Percentiles rank a stretch among this genome's conserved stretches.
These are phyloP conservation scores for Ilex paraguariensis DNA, from an alignment of 305 asterid genomes.

Conservation along the genomic window DNA sequence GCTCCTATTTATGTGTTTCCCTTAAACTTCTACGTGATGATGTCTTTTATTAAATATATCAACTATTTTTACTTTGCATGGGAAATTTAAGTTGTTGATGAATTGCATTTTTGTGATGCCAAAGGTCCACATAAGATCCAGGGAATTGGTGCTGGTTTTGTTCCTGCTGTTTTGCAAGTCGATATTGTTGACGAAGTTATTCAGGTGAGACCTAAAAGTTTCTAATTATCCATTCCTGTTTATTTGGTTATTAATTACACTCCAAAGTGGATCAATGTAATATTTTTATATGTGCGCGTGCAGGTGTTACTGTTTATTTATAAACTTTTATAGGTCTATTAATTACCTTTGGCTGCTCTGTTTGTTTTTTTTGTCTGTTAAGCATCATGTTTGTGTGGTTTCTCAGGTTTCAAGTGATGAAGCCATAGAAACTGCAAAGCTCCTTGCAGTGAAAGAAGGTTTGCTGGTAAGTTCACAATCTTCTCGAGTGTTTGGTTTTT, in stretches of 20 bases:
- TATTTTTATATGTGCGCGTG: too few species aligned
- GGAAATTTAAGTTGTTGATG: conserved; percentile 4
- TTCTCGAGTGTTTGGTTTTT: too few species aligned
- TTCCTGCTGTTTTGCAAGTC: conserved; percentile 76
- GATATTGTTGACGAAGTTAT: conserved; percentile 74
- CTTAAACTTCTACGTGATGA: too few species aligned
- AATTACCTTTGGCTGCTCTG: too few species aligned
- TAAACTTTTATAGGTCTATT: too few species aligned
- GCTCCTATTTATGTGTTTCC: too few species aligned
- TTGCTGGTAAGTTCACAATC: conserved; percentile 51
- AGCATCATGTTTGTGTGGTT: background rate
- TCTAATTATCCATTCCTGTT: background rate
- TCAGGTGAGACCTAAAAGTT: conserved; percentile 48
- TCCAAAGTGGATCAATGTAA: too few species aligned
- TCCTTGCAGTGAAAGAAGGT: conserved; percentile 86
- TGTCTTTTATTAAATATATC: too few species aligned
- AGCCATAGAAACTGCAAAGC: conserved; percentile 82
- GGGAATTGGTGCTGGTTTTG: conserved; percentile 94
- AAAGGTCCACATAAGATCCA: conserved; percentile 94
- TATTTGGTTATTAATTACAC: background rate
- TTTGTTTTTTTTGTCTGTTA: too few species aligned
- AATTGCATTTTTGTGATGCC: conserved; percentile 19
- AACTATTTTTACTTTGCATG: background rate
- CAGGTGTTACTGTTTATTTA: too few species aligned
- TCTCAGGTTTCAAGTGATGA: conserved; percentile 81